Evolutionary conservation across 805 yeast species (phyloP).

Genomic region (Saccharomycopsis fibuligera): DNA sequence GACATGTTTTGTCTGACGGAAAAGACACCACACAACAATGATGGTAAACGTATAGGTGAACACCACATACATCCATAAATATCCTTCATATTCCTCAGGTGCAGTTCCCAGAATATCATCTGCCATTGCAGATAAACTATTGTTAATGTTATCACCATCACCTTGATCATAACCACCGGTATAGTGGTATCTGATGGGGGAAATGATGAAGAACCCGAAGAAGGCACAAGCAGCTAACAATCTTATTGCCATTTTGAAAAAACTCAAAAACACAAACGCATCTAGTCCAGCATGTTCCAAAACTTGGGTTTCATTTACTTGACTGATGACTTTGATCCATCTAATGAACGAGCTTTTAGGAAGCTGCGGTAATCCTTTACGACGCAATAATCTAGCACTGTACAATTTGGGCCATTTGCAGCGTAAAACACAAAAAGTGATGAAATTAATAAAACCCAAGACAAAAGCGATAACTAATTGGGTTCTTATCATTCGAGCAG

Average conservation of each 20-base stretch:
- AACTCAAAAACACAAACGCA: constrained; percentile 86
- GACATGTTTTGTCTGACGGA: constrained; percentile 65
- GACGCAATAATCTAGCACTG: constrained; percentile 57
- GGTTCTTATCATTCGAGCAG: constrained; percentile 59
- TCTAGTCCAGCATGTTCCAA: constrained; percentile 89
- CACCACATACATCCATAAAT: constrained; percentile 79
- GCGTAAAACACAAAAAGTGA: constrained; percentile 64
- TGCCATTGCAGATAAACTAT: background rate
- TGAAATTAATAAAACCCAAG: constrained; percentile 63
- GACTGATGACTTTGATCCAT: constrained; percentile 62
- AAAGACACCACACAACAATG: constrained; percentile 51
- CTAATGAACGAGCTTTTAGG: constrained; percentile 57
- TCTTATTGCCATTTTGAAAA: constrained; percentile 82
- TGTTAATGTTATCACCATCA: constrained; percentile 28
- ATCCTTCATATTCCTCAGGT: constrained; percentile 30
- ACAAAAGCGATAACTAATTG: constrained; percentile 66
- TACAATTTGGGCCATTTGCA: constrained; percentile 74
- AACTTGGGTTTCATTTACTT: constrained; percentile 65
- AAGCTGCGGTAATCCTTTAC: constrained; percentile 51
- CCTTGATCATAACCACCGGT: constrained; percentile 75
- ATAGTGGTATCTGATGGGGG: constrained; percentile 77
- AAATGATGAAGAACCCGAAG: constrained; percentile 66
- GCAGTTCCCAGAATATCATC: background rate
- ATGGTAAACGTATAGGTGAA: constrained; percentile 84
- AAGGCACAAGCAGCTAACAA: constrained; percentile 57